Base-by-base conservation (phyloP, 768 basidiomycete genomes). In the Auriscalpium vulgare region DNA sequence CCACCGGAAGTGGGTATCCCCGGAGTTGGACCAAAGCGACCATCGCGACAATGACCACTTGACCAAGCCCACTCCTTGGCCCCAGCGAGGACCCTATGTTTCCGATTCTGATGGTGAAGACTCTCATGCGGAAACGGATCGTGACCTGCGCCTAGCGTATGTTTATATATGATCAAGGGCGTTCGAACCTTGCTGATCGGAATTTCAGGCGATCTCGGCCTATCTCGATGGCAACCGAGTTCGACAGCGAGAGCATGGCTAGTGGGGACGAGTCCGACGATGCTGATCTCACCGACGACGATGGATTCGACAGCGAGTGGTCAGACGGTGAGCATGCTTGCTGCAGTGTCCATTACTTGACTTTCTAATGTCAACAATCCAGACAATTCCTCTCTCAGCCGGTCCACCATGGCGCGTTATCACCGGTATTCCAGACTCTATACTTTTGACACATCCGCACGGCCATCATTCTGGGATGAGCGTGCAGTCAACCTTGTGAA, bases 191-290 rank as follows among this genome's bases (percentile, higher is more conserved):
- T 16, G 37, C 21, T 2, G 29, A 54, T 51, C 34, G 34, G 56
- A 13, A 54, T 47, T 14, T 56, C 44, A 60, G 85, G 84, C 50
- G 75, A 61, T 80, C 79, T 8, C 82, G 85, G 21, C 74, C 80
- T 10, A 66, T 76, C 4, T 77, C 76, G 6, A 58, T 71, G 21
- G 58, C 70, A 47, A 70, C 72, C 10, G 17, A 50, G 10, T 21
- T 21, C 19, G 79, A 76, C 17, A 72, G 84, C 49, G 71, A 71
- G 16, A 76, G 73, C 53, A 75, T 84, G 63, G 81, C 80, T 9
- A 85, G 82, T 50, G 83, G 81, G 3, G 89, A 91, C 59, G 90
- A 92, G 68, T 91, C 90, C 2, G 91, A 91, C 61, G 72, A 88
- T 59, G 83, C 81, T 21, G 86, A 85, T 63, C 65, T 87, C 50